Conservation (phyloP, 768 basidiomycete genomes). For the Paxillus involutus region DNA sequence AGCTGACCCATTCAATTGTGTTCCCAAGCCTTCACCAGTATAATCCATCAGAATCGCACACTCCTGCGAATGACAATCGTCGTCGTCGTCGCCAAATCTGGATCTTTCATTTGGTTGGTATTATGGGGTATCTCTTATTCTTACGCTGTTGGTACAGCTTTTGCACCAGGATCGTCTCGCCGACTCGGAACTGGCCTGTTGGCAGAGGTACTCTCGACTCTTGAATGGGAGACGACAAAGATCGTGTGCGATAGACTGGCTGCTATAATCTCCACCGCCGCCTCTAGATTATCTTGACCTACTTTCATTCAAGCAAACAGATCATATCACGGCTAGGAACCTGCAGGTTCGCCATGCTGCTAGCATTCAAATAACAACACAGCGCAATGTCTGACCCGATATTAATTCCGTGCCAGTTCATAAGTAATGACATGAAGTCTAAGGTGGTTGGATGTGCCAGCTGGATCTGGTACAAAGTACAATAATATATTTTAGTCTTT, state of each 20-base stretch:
- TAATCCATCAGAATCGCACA: not conserved
- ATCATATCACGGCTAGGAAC: too few relatives aligned
- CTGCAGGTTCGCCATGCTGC: too few relatives aligned
- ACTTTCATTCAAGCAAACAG: too few relatives aligned
- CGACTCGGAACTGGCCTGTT: not conserved
- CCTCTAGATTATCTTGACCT: too few relatives aligned
- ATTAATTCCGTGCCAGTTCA: too few relatives aligned
- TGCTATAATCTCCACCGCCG: too few relatives aligned
- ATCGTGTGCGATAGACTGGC: not conserved
- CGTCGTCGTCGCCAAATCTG: not conserved
- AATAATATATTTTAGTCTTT: too few relatives aligned
- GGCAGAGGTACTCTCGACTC: not conserved
- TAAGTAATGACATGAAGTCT: too few relatives aligned
- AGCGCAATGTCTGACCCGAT: too few relatives aligned
- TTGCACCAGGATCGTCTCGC: not conserved
- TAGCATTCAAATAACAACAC: too few relatives aligned
- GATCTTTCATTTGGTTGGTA: not conserved
- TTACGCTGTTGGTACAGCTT: not conserved
- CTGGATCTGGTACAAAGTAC: too few relatives aligned
- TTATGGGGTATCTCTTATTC: not conserved
- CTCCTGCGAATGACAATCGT: not conserved
- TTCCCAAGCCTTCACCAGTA: not conserved
- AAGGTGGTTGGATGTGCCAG: too few relatives aligned
- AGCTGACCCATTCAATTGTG: not conserved
- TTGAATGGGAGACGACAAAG: not conserved